Evolutionary conservation across 2,329 filamentous ascomycete species (phyloP), one percentile per base, ranked within the genome.

Genomic region (Colletotrichum aenigma): DNA sequence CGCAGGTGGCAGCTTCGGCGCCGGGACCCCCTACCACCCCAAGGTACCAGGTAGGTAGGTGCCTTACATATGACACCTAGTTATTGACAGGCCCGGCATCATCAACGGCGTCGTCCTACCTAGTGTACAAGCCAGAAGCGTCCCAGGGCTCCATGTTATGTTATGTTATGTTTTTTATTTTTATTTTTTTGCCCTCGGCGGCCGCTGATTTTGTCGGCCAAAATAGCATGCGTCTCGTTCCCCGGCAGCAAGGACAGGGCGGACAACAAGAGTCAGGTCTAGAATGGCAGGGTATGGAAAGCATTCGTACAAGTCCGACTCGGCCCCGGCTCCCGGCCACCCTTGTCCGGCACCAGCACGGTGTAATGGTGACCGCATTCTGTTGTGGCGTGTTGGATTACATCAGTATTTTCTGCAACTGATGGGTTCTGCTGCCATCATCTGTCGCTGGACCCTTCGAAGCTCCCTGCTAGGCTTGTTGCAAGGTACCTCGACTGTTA

Each of bases 311-410:
- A 12, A 18, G 43, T 48, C 43, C 43, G 43, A 21, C 43, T 48
- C 43, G 43, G 32, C 30, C 58, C 58, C 28, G 58, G 58, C 32
- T 24, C 28, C 26, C 26, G 56, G 32, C 18, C 3, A 48, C 43
- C 43, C 43, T 48, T 21, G 32, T 71, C 67, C 73, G 73, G 62
- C 69, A 55, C 58, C 30, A 62, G 60, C 38, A 69, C 43, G 62
- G 62, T 52, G 62, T 72, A 72, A 62, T 75, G 55, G 73, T 72
- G 73, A 67, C 62, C 32, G 26, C 69, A 58, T 67, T 26, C 52
- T 66, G 6, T 36, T 34, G 62, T 75, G 73, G 73, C 62, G 69
- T 75, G 73, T 72, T 64, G n/a, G 8, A 55, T 72, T 75, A 72
- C 73, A 75, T 75, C 73, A 75, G 38, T n/a, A 28, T 61, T 15